Percentiles rank a stretch among this genome's conserved stretches.
Evolutionary conservation across 331 rosid genomes (phyloP).

Genomic region (Acacia pycnantha): DNA sequence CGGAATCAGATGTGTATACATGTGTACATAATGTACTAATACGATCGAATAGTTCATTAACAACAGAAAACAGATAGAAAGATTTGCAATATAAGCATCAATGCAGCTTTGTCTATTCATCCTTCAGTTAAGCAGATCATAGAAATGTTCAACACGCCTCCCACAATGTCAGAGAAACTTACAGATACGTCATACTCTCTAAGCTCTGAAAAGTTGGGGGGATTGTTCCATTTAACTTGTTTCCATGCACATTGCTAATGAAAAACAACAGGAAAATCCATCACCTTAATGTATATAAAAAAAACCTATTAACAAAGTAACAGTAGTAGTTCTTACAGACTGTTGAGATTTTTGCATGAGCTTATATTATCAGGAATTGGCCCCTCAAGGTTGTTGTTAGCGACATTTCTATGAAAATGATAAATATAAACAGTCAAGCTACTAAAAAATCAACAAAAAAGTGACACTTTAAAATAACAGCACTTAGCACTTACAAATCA

Average conservation of each 20-base stretch:
- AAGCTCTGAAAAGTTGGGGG: constrained; percentile 73
- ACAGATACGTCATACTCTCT: constrained; percentile 99
- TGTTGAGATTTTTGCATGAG: constrained; percentile 90
- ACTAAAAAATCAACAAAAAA: neutral
- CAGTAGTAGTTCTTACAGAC: constrained; percentile 66
- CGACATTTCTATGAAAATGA: constrained; percentile 64
- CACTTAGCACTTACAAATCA: constrained; percentile 64
- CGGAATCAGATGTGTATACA: neutral
- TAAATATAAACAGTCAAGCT: constrained; percentile 5
- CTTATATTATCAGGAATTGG: constrained; percentile 77
- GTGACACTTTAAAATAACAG: constrained; percentile 8
- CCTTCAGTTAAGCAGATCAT: neutral
- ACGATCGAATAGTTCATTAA: neutral
- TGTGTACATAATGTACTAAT: neutral
- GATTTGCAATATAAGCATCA: neutral
- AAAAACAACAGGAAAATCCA: constrained; percentile 7
- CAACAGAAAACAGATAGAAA: neutral
- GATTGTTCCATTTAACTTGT: constrained; percentile 85
- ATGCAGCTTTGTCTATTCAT: neutral
- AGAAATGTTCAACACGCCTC: neutral
- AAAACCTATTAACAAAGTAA: neutral
- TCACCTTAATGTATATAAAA: constrained; percentile 11
- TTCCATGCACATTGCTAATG: constrained; percentile 86
- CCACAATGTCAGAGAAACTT: constrained; percentile 39
- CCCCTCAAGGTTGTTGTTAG: constrained; percentile 86